Evolutionary conservation across 2,329 filamentous ascomycete genomes (phyloP).

Genomic region (Talaromyces atroroseus): DNA sequence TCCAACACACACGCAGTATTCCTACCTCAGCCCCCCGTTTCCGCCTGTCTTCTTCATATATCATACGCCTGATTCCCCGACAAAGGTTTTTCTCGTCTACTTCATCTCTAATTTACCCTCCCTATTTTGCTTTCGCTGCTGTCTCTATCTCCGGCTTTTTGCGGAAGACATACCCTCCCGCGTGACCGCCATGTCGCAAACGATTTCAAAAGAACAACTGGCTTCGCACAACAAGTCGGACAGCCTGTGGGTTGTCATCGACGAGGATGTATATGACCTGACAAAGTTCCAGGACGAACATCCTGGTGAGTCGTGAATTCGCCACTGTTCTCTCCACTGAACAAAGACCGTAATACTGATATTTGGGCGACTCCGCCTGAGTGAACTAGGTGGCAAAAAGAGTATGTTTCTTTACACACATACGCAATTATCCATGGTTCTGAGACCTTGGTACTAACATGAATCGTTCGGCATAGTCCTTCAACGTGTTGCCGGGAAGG

Average conservation of each 20-base stretch:
- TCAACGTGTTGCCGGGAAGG: constrained; percentile 60
- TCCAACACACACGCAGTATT: constrained; percentile 1
- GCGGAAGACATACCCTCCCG: neutral
- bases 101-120: neutral
- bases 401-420: constrained; percentile 42
- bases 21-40: neutral
- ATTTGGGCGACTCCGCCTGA: neutral
- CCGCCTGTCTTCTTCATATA: neutral
- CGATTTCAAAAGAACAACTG: constrained; percentile 78
- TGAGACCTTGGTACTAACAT: neutral
- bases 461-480: constrained; percentile 44
- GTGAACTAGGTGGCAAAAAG: constrained; percentile 60
- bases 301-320: constrained; percentile 44
- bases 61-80: neutral
- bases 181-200: constrained; percentile 68
- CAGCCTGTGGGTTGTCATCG: constrained; percentile 82
- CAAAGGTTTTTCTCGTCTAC: neutral
- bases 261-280: constrained; percentile 92
- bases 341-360: neutral
- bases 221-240: constrained; percentile 84
- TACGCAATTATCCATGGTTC: neutral
- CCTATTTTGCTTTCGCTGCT: neutral
- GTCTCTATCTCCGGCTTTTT: neutral
- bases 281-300: constrained; percentile 84
- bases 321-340: neutral